Base-by-base conservation (phyloP, 352 stramenopile species). In the Phytophthora chlamydospora region DNA sequence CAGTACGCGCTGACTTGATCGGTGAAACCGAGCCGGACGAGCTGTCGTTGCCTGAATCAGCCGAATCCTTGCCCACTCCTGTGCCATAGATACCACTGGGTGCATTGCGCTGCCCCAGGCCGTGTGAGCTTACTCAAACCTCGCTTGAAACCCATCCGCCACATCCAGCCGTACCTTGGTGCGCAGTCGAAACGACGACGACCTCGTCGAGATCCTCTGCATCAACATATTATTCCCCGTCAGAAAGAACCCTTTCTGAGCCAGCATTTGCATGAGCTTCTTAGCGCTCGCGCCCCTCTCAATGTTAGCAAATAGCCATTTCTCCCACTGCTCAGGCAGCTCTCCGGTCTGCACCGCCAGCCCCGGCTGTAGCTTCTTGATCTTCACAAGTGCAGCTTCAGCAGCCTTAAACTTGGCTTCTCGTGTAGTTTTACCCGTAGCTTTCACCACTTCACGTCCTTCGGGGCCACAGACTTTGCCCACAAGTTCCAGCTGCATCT, bases 351-450 rank as follows among this genome's bases (percentile, higher is more conserved):
- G 74, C 32, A 68, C 78, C 6, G 80, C 79, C 17, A 90, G 67
- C 11, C 84, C 80, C 9, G 84, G 82, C 50, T 88, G 80, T 8
- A 91, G 65, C 44, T 82, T 83, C 35, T 80, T 75, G 16, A 91
- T 68, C 38, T 69, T 75, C 21, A 76, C 64, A 13, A 93, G 43
- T 11, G 67, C 84, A 24, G 71, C 68, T 47, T 91, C 76, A 1
- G 82, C 84, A 35, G 69, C 82, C 45, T 81, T 80, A 65, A 89
- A 87, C 47, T 93, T 93, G 49, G 84, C 82, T 44, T 93, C 82
- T 51, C 78, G 78, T 1, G 80, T 89, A 3, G 75, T 85, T 49
- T 73, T 82, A 0, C 82, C 82, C 3, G 75, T 52, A 1, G 66
- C 68, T 55, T 81, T 71, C 2, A 91, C 60, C 21, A 40, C 68